Base-by-base conservation (phyloP, 108 stramenopile species). In the Nitzschia palea region DNA sequence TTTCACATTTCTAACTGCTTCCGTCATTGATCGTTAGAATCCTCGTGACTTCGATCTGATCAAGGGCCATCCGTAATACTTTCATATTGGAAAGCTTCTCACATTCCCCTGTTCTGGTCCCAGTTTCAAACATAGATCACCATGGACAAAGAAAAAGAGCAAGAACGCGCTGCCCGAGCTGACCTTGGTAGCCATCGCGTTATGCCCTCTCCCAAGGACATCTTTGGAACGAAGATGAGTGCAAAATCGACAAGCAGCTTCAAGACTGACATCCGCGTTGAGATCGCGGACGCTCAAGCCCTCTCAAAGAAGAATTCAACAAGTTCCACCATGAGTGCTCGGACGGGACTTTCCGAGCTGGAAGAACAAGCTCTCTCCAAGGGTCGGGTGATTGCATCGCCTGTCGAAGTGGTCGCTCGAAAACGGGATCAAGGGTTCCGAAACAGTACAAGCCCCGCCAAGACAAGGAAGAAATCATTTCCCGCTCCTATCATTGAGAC, bases 71-170 rank as follows among this genome's bases (percentile, higher is more conserved):
- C 14, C 14, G 10, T 40, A 8, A 40, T 10, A 40, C 14, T 14
- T 40, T 14, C 10, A 40, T 40, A 10, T 40, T 40, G 37, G 14
- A 40, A 40, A 40, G 10, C 37, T 40, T 40, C 37, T 40, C 37
- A 40, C 37, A 14, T n/a, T n/a, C n/a, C n/a, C n/a, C n/a, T n/a
- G n/a, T n/a, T n/a, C n/a, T n/a, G n/a, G n/a, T n/a, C n/a, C n/a
- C n/a, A n/a, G n/a, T n/a, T n/a, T n/a, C n/a, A n/a, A n/a, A n/a
- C n/a, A n/a, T 40, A 10, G 10, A 40, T 40, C 37, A 40, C 37
- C 2, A 60, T 60, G 59, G 59, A 42, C 40, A n/a, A 37, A 26
- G 59, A 60, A 20, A 60, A 60, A 40, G 22, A 40, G 2, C 40
- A 34, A n/a, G 59, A 60, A 25, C 31, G 33, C 2, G 15, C 35